Evolutionary conservation across 2,329 filamentous ascomycete genomes (phyloP).

Genomic region (Ophiostoma himal-ulmi): DNA sequence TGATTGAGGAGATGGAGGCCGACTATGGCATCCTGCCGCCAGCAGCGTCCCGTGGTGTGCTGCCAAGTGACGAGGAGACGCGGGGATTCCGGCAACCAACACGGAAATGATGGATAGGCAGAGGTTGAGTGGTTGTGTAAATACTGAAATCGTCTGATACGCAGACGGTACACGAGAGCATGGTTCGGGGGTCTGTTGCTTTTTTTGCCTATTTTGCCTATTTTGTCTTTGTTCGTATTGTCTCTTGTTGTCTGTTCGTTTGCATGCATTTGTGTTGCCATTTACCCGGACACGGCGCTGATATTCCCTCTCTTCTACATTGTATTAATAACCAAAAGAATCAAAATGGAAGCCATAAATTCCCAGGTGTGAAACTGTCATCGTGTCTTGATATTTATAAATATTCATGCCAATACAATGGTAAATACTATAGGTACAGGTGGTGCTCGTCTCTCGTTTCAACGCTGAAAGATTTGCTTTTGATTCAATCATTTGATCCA

Average conservation of each 20-base stretch:
- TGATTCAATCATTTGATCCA: not conserved
- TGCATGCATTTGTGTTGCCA: not conserved
- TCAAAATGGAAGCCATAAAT: not conserved
- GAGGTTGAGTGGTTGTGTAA: not conserved
- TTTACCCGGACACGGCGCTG: not conserved
- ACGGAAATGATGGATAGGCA: slow-evolving; percentile 26
- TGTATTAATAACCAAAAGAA: slow-evolving; percentile 4
- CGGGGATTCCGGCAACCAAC: slow-evolving; percentile 49
- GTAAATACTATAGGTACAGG: slow-evolving; percentile 14
- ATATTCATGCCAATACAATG: slow-evolving; percentile 10
- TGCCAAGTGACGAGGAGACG: slow-evolving; percentile 29
- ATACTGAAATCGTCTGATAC: not conserved
- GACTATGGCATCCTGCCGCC: slow-evolving; percentile 24
- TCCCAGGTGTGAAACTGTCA: too few relatives aligned
- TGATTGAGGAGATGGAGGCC: slow-evolving; percentile 35
- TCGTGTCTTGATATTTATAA: not conserved
- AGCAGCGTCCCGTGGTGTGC: slow-evolving; percentile 12
- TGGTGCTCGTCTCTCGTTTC: not conserved
- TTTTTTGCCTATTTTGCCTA: not conserved
- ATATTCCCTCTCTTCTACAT: not conserved
- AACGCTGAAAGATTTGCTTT: not conserved
- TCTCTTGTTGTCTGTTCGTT: too few relatives aligned
- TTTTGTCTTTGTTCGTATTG: not conserved
- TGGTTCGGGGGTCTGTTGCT: not conserved
- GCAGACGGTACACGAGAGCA: not conserved